Percentiles rank a stretch among this genome's conserved stretches.
phyloP scores from a whole-genome alignment of 2,329 filamentous ascomycete genomes.

The Aspergillus alliaceus region DNA sequence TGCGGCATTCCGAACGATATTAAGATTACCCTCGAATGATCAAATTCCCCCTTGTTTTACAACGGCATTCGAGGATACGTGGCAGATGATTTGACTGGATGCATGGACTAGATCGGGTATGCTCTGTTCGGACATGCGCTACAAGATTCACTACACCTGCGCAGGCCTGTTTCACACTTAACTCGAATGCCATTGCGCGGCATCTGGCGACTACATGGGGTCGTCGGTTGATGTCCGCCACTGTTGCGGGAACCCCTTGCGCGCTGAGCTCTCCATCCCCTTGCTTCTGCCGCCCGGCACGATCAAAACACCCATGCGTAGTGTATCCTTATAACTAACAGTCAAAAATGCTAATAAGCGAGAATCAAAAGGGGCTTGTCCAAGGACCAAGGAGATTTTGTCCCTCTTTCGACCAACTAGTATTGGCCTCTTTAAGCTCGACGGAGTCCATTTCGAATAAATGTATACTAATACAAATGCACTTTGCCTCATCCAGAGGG shows the following conservation, averaged over 20 bases:
- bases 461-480: background rate
- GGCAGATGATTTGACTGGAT: background rate
- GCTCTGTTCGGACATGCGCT: background rate
- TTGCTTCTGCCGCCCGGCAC: constrained; percentile 2
- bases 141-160: too few relatives aligned
- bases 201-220: background rate
- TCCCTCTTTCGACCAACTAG: background rate
- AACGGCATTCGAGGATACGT: background rate
- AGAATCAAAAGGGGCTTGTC: background rate
- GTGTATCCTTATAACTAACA: background rate
- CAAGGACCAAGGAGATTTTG: background rate
- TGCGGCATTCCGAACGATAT: background rate
- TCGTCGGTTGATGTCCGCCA: background rate
- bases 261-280: too few relatives aligned
- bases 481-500: too few relatives aligned
- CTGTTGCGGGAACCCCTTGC: constrained; percentile 10
- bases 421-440: background rate
- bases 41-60: constrained; percentile 1
- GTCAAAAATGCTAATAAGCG: background rate
- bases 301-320: background rate
- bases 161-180: background rate
- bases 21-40: too few relatives aligned
- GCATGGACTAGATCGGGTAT: background rate
- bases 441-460: background rate
- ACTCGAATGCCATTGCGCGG: background rate